Conservation (phyloP, 2,329 filamentous ascomycete species). For the Curvularia hawaiiensis region DNA sequence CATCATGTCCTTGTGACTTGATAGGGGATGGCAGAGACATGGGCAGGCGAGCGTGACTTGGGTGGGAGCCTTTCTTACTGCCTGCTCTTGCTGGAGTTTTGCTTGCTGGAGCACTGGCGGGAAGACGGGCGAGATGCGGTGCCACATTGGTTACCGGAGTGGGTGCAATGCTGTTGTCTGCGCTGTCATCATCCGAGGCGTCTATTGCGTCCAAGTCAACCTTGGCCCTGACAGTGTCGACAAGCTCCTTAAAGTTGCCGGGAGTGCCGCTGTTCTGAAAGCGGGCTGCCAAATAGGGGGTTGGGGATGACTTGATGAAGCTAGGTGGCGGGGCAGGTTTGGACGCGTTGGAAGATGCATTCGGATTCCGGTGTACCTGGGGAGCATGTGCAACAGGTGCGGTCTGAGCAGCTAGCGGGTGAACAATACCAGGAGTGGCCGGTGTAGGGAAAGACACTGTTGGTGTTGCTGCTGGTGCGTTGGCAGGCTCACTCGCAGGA, state of each 20-base stretch:
- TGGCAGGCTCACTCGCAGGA: conserved; percentile 39
- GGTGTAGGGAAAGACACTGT: conserved; percentile 37
- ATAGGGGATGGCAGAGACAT: conserved; percentile 38
- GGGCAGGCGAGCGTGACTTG: conserved; percentile 38
- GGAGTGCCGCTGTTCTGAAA: conserved; percentile 50
- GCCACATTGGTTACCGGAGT: conserved; percentile 37
- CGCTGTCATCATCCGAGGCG: conserved; percentile 43
- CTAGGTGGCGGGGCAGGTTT: conserved; percentile 22
- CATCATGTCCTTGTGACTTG: conserved; percentile 33
- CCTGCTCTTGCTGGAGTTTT: conserved; percentile 40
- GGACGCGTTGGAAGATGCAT: conserved; percentile 23
- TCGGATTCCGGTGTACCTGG: conserved; percentile 41
- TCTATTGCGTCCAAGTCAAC: conserved; percentile 45
- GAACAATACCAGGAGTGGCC: conserved; percentile 41
- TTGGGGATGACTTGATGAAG: conserved; percentile 48
- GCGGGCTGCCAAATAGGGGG: conserved; percentile 50
- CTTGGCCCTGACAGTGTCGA: conserved; percentile 44
- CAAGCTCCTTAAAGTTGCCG: conserved; percentile 46
- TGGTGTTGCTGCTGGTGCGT: conserved; percentile 34
- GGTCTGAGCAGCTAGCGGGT: conserved; percentile 40
- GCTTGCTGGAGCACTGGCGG: conserved; percentile 35
- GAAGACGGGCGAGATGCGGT: conserved; percentile 42
- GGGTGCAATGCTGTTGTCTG: conserved; percentile 34
- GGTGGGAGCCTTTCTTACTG: conserved; percentile 40
- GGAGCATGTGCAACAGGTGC: conserved; percentile 35